Evolutionary conservation across 2,329 filamentous ascomycete species (phyloP).

Genomic region (Coniochaeta sp.): DNA sequence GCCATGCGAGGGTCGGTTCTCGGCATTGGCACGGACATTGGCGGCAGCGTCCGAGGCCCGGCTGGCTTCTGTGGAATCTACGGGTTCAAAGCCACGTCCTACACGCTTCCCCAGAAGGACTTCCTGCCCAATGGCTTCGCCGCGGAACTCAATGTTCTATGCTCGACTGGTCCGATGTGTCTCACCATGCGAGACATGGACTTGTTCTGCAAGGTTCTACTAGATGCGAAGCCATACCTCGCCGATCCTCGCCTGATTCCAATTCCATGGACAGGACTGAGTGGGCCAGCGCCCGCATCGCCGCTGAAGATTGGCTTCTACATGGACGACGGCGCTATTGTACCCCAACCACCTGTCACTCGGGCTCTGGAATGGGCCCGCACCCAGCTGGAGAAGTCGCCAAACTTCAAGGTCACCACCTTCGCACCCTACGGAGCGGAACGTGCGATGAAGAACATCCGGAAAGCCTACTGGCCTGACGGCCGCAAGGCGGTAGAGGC

Average conservation of each 20-base stretch:
- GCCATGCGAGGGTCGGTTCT: not conserved
- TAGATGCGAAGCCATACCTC: slow-evolving; percentile 16
- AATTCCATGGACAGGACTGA: slow-evolving; percentile 22
- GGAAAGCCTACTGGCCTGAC: slow-evolving; percentile 38
- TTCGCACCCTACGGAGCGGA: slow-evolving; percentile 23
- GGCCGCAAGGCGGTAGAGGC: slow-evolving; percentile 23
- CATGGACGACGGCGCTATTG: slow-evolving; percentile 26
- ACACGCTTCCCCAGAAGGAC: slow-evolving; percentile 17
- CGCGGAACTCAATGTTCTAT: slow-evolving; percentile 25
- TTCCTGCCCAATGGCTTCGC: slow-evolving; percentile 15
- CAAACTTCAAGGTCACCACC: slow-evolving; percentile 21
- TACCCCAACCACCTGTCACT: slow-evolving; percentile 28
- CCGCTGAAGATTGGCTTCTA: slow-evolving; percentile 34
- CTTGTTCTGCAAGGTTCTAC: slow-evolving; percentile 20
- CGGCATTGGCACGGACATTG: not conserved
- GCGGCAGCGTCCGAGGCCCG: not conserved
- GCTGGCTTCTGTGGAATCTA: slow-evolving; percentile 9
- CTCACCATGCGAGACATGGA: slow-evolving; percentile 24
- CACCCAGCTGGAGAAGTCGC: slow-evolving; percentile 10
- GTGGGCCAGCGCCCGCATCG: slow-evolving; percentile 7
- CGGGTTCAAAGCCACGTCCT: slow-evolving; percentile 16
- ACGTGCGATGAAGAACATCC: slow-evolving; percentile 22
- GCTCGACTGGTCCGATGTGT: slow-evolving; percentile 25
- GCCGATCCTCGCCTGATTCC: slow-evolving; percentile 20
- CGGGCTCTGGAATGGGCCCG: slow-evolving; percentile 26